phyloP scores from a whole-genome alignment of 108 stramenopile genomes.

The Nitzschia palea region DNA sequence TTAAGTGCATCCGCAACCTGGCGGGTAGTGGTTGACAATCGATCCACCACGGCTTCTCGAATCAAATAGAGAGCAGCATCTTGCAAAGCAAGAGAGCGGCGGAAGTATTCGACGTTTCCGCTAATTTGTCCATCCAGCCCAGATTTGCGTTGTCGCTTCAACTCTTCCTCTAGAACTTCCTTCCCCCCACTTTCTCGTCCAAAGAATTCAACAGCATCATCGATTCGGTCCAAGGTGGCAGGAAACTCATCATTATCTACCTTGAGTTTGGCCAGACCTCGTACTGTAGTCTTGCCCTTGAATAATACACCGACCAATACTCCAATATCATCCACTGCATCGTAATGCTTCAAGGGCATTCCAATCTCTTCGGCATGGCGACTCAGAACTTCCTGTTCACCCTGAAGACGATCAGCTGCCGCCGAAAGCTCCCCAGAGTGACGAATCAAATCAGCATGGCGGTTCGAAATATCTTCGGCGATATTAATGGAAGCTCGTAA shows the following conservation, averaged over 20 bases:
- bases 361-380: slow-evolving; percentile 84
- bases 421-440: slow-evolving; percentile 86
- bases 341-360: slow-evolving; percentile 80
- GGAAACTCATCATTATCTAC: slow-evolving; percentile 81
- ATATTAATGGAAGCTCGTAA: slow-evolving; percentile 73
- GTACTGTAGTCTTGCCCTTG: slow-evolving; percentile 60
- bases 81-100: slow-evolving; percentile 77
- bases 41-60: slow-evolving; percentile 82
- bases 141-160: slow-evolving; percentile 21
- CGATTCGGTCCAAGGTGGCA: slow-evolving; percentile 62
- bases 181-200: slow-evolving; percentile 57
- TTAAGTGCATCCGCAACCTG: slow-evolving; percentile 69
- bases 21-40: slow-evolving; percentile 61
- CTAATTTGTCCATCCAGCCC: slow-evolving; percentile 23
- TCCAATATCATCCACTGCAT: slow-evolving; percentile 82
- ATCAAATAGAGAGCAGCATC: slow-evolving; percentile 80
- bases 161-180: slow-evolving; percentile 44
- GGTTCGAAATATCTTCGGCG: slow-evolving; percentile 72
- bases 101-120: slow-evolving; percentile 79
- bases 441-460: slow-evolving; percentile 74
- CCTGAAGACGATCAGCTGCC: slow-evolving; percentile 87
- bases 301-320: slow-evolving; percentile 75
- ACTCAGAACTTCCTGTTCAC: slow-evolving; percentile 65
- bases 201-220: slow-evolving; percentile 82
- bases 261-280: slow-evolving; percentile 73